Evolutionary conservation across 257 asterid species (phyloP).

Genomic region (Solanum piurae): DNA sequence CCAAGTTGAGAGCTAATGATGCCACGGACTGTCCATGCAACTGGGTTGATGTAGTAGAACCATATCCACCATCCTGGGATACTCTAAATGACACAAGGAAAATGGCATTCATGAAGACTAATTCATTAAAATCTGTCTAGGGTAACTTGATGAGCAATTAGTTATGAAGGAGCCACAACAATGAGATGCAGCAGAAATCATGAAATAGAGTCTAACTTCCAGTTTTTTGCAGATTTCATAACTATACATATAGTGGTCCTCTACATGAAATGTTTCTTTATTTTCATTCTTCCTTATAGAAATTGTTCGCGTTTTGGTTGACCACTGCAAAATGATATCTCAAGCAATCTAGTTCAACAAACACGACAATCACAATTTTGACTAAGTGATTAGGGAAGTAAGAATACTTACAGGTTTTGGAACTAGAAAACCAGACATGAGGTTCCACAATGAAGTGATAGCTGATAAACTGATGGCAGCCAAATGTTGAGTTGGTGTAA

Average conservation of each 20-base stretch:
- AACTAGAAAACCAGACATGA: constrained; percentile 47
- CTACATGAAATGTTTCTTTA: neutral
- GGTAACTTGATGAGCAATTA: neutral
- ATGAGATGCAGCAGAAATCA: neutral
- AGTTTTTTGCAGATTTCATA: neutral
- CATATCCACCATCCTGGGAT: constrained; percentile 89
- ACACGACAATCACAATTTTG: neutral
- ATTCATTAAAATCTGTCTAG: neutral
- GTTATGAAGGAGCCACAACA: neutral
- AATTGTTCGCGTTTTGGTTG: neutral
- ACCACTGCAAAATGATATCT: neutral
- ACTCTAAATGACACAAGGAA: constrained; percentile 16
- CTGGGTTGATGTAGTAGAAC: constrained; percentile 74
- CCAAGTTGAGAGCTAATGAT: constrained; percentile 75
- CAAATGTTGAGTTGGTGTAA: constrained; percentile 45
- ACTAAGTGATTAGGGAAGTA: neutral
- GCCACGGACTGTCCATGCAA: constrained; percentile 71
- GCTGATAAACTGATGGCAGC: constrained; percentile 46
- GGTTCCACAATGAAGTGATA: constrained; percentile 46
- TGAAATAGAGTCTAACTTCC: neutral
- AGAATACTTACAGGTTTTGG: constrained; percentile 45
- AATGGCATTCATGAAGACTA: neutral
- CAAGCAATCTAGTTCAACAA: neutral
- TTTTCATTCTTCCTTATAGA: too few relatives aligned
- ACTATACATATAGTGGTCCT: neutral